phyloP scores from a whole-genome alignment of 768 basidiomycete genomes.

The Lactarius deliciosus region DNA sequence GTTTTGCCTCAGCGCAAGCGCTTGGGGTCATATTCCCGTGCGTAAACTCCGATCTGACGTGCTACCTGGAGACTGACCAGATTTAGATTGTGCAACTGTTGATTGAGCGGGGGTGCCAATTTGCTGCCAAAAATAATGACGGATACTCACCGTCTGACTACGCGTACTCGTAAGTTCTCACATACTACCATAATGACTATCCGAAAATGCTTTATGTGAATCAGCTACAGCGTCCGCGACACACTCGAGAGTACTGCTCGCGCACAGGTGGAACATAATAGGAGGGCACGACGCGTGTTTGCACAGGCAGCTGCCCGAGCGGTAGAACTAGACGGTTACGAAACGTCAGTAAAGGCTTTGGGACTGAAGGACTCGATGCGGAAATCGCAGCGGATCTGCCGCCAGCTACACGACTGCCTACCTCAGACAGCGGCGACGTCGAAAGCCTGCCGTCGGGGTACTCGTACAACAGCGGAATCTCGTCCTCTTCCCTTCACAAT shows the following conservation, averaged over 20 bases:
- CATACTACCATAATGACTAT: slow-evolving; percentile 2
- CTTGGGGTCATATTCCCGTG: slow-evolving; percentile 83
- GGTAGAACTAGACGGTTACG: slow-evolving; percentile 52
- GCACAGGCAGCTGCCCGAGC: slow-evolving; percentile 71
- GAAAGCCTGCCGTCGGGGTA: slow-evolving; percentile 29
- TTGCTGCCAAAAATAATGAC: slow-evolving; percentile 79
- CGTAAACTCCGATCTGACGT: slow-evolving; percentile 34
- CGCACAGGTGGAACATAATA: slow-evolving; percentile 75
- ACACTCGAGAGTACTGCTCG: slow-evolving; percentile 81
- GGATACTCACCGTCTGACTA: slow-evolving; percentile 93
- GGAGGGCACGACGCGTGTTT: slow-evolving; percentile 69
- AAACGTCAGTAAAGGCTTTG: slow-evolving; percentile 46
- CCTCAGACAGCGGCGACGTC: slow-evolving; percentile 29
- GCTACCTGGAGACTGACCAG: slow-evolving; percentile 31
- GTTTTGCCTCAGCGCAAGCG: slow-evolving; percentile 61
- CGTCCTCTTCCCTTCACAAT: slow-evolving; percentile 34
- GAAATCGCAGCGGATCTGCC: slow-evolving; percentile 31
- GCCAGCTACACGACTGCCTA: slow-evolving; percentile 37
- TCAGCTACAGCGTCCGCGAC: slow-evolving; percentile 70
- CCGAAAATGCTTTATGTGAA: slow-evolving; percentile 29
- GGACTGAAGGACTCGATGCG: slow-evolving; percentile 41
- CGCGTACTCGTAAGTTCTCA: slow-evolving; percentile 72
- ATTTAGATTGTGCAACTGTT: slow-evolving; percentile 75
- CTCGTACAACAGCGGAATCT: slow-evolving; percentile 30
- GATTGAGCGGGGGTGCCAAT: slow-evolving; percentile 87